Evolutionary conservation across 345 rosid genomes (phyloP), one percentile per base, ranked within the genome.

Genomic region (Brassica cretica): DNA sequence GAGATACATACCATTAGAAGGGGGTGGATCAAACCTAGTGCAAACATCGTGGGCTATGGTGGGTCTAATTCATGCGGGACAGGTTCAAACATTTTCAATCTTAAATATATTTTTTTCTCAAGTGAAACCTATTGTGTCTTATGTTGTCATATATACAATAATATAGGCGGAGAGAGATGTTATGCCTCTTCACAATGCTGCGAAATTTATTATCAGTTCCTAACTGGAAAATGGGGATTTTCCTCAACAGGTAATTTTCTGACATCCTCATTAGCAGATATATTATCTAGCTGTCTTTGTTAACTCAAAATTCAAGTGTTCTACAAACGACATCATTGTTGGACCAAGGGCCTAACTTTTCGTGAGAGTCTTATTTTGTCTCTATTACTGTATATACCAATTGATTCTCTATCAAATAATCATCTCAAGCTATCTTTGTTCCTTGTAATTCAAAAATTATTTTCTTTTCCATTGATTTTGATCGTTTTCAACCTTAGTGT

Each of bases 1-100:
- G 81, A 77, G 44, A 64, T 77, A 71, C 71, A 77, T 77, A 64
- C 58, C 72, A 3, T 78, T 4, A 84, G 88, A 81, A n/a, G 86
- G 81, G 25, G 68, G 73, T 0, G 51, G 84, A 75, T 85, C 97
- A 4, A 87, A 86, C 67, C 46, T 87, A 68, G 91, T 85, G 2
- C 90, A 90, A 0, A 88, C 93, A 0, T 73, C 88, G 0, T 80
- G 84, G 88, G 93, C 88, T 21, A 63, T 85, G 82, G 72, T 91
- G 63, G 82, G 68, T 59, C 24, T 78, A 1, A 66, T 78, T 71
- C 77, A 68, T 16, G 63, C 87, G 0, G 92, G 90, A 25, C 92
- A 90, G 92, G 92, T 87, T 6, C 11, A 53, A 44, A 53, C n/a
- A 41, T 15, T 60, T 21, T 4, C 46, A 19, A 24, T 1, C 1